These are phyloP conservation scores for Paraphoma chrysanthemicola DNA, from an alignment of 2,329 filamentous ascomycete species.

Conservation along the genomic window DNA sequence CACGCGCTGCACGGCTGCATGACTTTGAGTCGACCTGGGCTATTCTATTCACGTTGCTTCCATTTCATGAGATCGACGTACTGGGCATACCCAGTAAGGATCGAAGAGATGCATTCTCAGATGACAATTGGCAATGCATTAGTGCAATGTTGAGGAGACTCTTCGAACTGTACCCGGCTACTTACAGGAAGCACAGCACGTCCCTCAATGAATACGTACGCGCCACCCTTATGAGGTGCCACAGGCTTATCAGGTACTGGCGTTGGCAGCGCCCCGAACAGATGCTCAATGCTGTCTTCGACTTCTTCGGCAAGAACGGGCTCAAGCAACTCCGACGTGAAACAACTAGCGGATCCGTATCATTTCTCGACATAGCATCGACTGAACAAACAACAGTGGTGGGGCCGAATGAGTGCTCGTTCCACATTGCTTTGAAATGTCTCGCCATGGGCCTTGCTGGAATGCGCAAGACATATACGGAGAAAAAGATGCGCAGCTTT, in stretches of 20 bases:
- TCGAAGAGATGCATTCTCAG: constrained; percentile 46
- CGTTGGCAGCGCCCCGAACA: constrained; percentile 64
- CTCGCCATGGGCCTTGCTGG: constrained; percentile 58
- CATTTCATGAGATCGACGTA: constrained; percentile 60
- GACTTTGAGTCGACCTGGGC: constrained; percentile 50
- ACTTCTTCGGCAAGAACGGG: constrained; percentile 64
- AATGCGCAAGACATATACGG: constrained; percentile 55
- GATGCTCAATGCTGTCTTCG: constrained; percentile 61
- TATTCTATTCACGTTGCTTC: constrained; percentile 60
- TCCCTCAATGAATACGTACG: constrained; percentile 65
- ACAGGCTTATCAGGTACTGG: constrained; percentile 62
- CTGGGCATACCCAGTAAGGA: constrained; percentile 55
- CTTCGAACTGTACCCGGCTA: constrained; percentile 56
- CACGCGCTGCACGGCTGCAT: constrained; percentile 30
- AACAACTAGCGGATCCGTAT: constrained; percentile 58
- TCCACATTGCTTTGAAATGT: constrained; percentile 66
- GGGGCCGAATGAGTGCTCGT: constrained; percentile 59
- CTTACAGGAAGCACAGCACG: constrained; percentile 44
- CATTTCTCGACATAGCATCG: constrained; percentile 61
- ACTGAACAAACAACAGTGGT: constrained; percentile 53
- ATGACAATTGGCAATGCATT: constrained; percentile 60
- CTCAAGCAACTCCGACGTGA: constrained; percentile 62
- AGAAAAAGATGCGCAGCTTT: constrained; percentile 63
- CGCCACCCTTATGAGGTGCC: constrained; percentile 59
- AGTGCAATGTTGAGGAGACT: constrained; percentile 55